These are phyloP conservation scores for Fusarium sp. DNA, from an alignment of 2,329 filamentous ascomycete species.

Conservation along the genomic window DNA sequence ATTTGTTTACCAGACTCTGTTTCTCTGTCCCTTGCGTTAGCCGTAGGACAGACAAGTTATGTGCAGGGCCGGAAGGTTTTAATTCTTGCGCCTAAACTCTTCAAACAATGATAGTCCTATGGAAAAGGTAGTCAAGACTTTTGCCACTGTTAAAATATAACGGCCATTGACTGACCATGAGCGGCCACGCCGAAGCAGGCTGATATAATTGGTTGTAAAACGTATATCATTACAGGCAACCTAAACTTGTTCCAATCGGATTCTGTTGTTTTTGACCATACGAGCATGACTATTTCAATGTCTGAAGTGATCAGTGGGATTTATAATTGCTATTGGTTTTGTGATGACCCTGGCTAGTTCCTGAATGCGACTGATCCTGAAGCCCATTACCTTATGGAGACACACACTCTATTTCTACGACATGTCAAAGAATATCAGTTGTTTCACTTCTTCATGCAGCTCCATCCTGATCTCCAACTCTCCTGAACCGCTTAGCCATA, in stretches of 20 bases:
- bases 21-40: no score
- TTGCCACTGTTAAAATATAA: rapidly evolving
- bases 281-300: rapidly evolving
- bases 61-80: no score
- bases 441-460: neutral
- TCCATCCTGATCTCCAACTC: rapidly evolving
- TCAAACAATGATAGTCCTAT: no score
- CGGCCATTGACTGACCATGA: neutral
- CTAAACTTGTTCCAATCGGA: neutral
- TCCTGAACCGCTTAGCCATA: neutral
- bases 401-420: neutral
- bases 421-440: neutral
- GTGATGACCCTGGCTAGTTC: neutral
- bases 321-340: neutral
- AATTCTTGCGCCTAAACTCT: rapidly evolving
- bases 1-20: no score
- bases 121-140: rapidly evolving
- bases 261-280: neutral
- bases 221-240: neutral
- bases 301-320: no score
- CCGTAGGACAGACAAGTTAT: no score
- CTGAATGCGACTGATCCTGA: neutral
- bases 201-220: neutral
- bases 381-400: neutral
- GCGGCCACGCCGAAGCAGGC: neutral